phyloP scores from a whole-genome alignment of 306 rosid genomes.

The Fagus sylvatica region DNA sequence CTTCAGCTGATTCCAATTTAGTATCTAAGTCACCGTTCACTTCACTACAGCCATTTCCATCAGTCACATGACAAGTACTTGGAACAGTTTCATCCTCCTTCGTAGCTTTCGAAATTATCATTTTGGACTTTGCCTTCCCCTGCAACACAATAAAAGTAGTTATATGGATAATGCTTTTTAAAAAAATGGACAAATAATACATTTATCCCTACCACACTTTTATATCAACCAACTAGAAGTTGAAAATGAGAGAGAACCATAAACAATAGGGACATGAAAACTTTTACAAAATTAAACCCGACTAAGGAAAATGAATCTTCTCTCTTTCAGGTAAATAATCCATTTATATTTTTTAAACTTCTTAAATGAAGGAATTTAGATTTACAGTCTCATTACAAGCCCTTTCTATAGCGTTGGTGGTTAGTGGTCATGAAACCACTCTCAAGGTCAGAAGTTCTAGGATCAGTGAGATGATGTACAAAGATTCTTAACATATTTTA shows the following conservation, averaged over 20 bases:
- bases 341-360: background rate
- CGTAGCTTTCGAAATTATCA: constrained; percentile 38
- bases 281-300: background rate
- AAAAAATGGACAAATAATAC: background rate
- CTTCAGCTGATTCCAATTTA: constrained; percentile 51
- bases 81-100: constrained; percentile 30
- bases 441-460: background rate
- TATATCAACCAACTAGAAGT: background rate
- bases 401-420: background rate
- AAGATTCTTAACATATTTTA: background rate
- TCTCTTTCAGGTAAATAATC: background rate
- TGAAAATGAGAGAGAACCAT: background rate
- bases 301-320: background rate
- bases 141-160: constrained; percentile 5
- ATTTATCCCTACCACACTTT: background rate
- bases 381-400: background rate
- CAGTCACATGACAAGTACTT: constrained; percentile 37
- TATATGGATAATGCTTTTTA: background rate
- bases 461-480: background rate
- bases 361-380: background rate
- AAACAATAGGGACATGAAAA: background rate
- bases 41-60: constrained; percentile 47
- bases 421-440: background rate
- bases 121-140: constrained; percentile 47
- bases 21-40: constrained; percentile 35